phyloP scores from a whole-genome alignment of 129 eudicot genomes.

The Lonicera japonica region DNA sequence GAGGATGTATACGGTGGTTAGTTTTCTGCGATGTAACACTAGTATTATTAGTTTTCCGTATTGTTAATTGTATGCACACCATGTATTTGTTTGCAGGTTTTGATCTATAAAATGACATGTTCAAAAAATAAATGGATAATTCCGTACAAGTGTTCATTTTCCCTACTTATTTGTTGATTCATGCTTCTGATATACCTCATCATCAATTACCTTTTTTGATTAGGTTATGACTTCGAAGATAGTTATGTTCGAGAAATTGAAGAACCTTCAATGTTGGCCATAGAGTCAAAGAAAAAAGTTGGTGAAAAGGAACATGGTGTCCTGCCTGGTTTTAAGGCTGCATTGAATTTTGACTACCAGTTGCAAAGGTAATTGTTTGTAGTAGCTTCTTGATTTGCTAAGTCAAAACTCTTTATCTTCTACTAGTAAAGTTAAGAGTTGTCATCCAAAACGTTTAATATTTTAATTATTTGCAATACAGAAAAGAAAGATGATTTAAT shows the following conservation, averaged over 20 bases:
- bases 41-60: neutral
- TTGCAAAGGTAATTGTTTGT: slow-evolving; percentile 46
- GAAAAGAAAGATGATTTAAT: too few species aligned
- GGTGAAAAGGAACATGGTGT: slow-evolving; percentile 42
- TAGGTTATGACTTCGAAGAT: slow-evolving; percentile 74
- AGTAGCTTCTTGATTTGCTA: slow-evolving; percentile 5
- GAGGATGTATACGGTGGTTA: slow-evolving; percentile 85
- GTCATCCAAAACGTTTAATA: too few species aligned
- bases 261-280: slow-evolving; percentile 55
- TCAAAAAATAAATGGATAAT: neutral
- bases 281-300: slow-evolving; percentile 47
- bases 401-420: neutral
- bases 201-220: neutral
- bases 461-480: too few species aligned
- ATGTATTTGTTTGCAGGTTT: neutral
- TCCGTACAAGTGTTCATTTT: neutral
- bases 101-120: too few species aligned
- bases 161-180: neutral
- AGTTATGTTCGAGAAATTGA: slow-evolving; percentile 69
- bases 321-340: slow-evolving; percentile 70
- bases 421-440: neutral
- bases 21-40: slow-evolving; percentile 3
- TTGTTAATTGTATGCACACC: neutral
- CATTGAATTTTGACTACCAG: slow-evolving; percentile 54
- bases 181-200: neutral